Base-by-base conservation (phyloP, 1,139 yeast genomes). In the Kodamaea sp. region DNA sequence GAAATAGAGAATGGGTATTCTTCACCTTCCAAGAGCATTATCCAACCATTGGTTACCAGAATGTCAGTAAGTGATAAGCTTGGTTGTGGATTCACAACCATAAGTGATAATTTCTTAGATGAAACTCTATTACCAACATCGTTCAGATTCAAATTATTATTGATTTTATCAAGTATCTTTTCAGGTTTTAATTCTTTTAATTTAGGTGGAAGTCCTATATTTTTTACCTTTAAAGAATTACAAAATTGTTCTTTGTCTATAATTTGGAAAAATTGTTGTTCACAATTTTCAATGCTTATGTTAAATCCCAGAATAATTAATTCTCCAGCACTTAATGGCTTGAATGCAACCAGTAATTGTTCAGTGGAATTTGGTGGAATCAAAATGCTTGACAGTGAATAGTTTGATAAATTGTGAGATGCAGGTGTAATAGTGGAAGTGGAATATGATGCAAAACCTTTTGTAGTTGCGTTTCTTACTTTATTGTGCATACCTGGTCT, bases 11-110 rank as follows among this genome's bases (percentile, higher is more conserved):
- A 78, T 4, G 60, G 52, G 38, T 69, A 70, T 36, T 66, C 64
- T 49, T 88, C 95, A 5, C 96, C 96, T 53, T 87, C 95, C 20
- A 87, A 60, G n/a, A 87, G 58, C 88, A 86, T 82, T 4, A 83
- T 53, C 80, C 87, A 81, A 2, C 81, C 79, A 51, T 81, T 81
- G 27, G 75, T 71, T 6, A 84, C 67, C 54, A 80, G 75, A 6
- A 78, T 62, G 31, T 74, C 70, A 1, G 76, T 63, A 6, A 84
- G 57, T 2, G 78, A 70, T 35, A 87, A 62, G 7, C 72, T 62
- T 0, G 95, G 95, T 50, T 86, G 90, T 0, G 83, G 76, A 1
- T 81, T 73, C 10, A 84, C 68, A 0, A 84, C 84, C 4, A 62
- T 58, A 6, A 70, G 50, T 1, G 39, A 34, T 8, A 69, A 40